Conservation (phyloP, 2,329 filamentous ascomycete genomes). For the Dryadomyces quercivorus region DNA sequence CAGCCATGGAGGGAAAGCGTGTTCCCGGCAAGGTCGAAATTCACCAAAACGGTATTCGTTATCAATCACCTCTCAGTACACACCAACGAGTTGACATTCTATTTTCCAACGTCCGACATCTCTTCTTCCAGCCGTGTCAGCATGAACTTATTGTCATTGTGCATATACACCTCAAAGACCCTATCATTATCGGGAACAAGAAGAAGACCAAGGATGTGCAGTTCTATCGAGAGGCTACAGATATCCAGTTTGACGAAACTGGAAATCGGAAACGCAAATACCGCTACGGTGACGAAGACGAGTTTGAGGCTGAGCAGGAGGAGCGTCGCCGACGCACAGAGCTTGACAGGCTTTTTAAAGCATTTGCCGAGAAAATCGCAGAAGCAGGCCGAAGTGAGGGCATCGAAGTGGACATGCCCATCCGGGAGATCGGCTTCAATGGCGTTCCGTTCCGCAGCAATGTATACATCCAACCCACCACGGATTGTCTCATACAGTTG, state of each 20-base stretch:
- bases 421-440: constrained; percentile 91
- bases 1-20: constrained; percentile 91
- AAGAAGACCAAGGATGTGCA: constrained; percentile 99
- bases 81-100: constrained; percentile 84
- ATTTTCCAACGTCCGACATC: constrained; percentile 95
- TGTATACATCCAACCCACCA: constrained; percentile 90
- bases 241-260: constrained; percentile 98
- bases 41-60: constrained; percentile 96
- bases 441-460: constrained; percentile 94
- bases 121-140: constrained; percentile 97
- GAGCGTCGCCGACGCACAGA: constrained; percentile 84
- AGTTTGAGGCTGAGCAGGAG: constrained; percentile 97
- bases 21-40: constrained; percentile 94
- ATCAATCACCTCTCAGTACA: constrained; percentile 67
- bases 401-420: constrained; percentile 90
- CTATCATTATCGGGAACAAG: constrained; percentile 92
- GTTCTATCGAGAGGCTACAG: constrained; percentile 94
- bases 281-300: constrained; percentile 93
- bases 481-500: constrained; percentile 91
- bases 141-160: constrained; percentile 97
- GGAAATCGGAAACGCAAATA: constrained; percentile 97
- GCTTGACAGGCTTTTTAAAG: constrained; percentile 90
- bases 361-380: constrained; percentile 93
- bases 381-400: constrained; percentile 86
- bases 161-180: constrained; percentile 94